Conservation (phyloP, 371 early-diverging fungal genomes). For the Actinomortierella wolfii region DNA sequence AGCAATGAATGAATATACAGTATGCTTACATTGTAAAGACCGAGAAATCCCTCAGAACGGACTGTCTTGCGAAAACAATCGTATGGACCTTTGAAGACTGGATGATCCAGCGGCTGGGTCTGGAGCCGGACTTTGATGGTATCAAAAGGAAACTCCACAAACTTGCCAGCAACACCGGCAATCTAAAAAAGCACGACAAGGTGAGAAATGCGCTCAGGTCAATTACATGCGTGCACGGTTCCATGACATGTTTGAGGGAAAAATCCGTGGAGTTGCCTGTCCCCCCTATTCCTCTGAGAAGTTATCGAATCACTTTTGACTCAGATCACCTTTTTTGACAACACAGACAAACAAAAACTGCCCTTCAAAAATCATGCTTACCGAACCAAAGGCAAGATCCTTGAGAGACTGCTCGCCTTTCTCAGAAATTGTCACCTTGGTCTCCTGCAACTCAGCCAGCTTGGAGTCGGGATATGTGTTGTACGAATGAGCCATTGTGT, state of each 20-base stretch:
- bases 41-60: slow-evolving; percentile 74
- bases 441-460: slow-evolving; percentile 41
- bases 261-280: no score
- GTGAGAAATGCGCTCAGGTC: not conserved
- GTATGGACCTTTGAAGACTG: slow-evolving; percentile 78
- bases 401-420: slow-evolving; percentile 46
- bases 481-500: slow-evolving; percentile 45
- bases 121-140: slow-evolving; percentile 96
- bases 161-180: slow-evolving; percentile 90
- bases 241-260: not conserved
- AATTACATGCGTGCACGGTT: not conserved
- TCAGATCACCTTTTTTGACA: no score
- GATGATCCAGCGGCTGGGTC: slow-evolving; percentile 74
- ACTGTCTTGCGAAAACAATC: slow-evolving; percentile 81
- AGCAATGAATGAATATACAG: not conserved
- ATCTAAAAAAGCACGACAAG: slow-evolving; percentile 48
- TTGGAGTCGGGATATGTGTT: slow-evolving; percentile 37
- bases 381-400: slow-evolving; percentile 48
- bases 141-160: slow-evolving; percentile 96
- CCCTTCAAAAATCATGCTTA: no score
- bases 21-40: slow-evolving; percentile 75
- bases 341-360: no score
- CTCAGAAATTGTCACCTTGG: slow-evolving; percentile 41
- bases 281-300: no score
- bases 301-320: no score